Conservation (phyloP, 768 basidiomycete species). For the Crassisporium funariophilum region DNA sequence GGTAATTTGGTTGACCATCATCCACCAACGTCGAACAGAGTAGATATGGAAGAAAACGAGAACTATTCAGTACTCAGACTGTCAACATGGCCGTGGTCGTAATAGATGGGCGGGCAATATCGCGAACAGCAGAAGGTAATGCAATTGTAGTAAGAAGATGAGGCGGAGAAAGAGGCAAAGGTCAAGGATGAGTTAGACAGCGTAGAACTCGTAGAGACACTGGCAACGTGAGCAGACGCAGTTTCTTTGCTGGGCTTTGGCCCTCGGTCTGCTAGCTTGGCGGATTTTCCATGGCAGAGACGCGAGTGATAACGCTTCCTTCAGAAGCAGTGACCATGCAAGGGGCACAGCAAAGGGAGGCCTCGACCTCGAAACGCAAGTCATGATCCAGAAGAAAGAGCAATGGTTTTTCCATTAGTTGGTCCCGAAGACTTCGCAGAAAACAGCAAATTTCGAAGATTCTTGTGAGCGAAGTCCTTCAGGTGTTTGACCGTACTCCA, state of each 20-base stretch:
- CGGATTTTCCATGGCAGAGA: conserved; percentile 56
- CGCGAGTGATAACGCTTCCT: conserved; percentile 40
- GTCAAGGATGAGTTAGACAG: not conserved
- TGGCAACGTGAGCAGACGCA: conserved; percentile 8
- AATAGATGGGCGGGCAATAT: conserved; percentile 52
- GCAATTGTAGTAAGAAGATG: conserved; percentile 15
- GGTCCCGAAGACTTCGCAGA: conserved; percentile 79
- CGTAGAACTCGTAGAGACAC: too few species aligned
- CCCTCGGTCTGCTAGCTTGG: conserved; percentile 55
- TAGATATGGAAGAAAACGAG: conserved; percentile 24
- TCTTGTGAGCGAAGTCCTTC: conserved; percentile 94
- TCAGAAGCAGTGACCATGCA: conserved; percentile 46
- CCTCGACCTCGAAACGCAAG: conserved; percentile 87
- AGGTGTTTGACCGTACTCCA: conserved; percentile 84
- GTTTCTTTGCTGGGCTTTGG: conserved; percentile 41
- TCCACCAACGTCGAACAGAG: conserved; percentile 61
- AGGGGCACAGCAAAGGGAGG: conserved; percentile 68
- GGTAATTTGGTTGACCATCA: conserved; percentile 61
- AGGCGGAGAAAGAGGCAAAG: conserved; percentile 2
- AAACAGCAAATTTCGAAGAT: conserved; percentile 69
- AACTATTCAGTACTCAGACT: conserved; percentile 43
- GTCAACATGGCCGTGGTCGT: conserved; percentile 40
- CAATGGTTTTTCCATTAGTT: conserved; percentile 98
- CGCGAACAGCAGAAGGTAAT: conserved; percentile 56
- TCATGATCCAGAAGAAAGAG: conserved; percentile 91